Evolutionary conservation across 176 grass and related monocot species (phyloP).

Genomic region (Pharus latifolius): DNA sequence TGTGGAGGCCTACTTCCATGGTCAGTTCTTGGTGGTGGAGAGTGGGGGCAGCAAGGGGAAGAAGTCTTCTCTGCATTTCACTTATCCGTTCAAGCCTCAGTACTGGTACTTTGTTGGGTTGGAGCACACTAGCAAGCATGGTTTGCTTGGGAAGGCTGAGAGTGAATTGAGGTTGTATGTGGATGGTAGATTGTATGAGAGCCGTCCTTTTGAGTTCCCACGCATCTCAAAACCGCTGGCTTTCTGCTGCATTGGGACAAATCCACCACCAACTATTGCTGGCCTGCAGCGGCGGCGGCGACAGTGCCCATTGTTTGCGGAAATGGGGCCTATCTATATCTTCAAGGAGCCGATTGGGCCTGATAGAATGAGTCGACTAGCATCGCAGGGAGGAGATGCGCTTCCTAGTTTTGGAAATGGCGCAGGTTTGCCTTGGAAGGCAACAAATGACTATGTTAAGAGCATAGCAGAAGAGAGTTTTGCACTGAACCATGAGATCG

Average conservation of each 20-base stretch:
- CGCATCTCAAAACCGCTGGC: constrained; percentile 86
- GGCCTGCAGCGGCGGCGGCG: constrained; percentile 73
- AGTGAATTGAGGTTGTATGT: constrained; percentile 91
- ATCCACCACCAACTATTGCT: constrained; percentile 94
- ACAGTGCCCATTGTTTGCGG: constrained; percentile 89
- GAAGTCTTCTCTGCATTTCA: constrained; percentile 96
- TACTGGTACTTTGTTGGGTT: constrained; percentile 93
- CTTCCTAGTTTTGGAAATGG: constrained; percentile 88
- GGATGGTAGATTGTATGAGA: constrained; percentile 76
- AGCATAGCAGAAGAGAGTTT: constrained; percentile 56
- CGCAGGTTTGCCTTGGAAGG: constrained; percentile 83
- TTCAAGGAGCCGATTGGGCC: constrained; percentile 92
- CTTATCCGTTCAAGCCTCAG: constrained; percentile 80
- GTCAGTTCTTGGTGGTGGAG: constrained; percentile 94
- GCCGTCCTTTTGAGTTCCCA: constrained; percentile 79
- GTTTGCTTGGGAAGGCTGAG: constrained; percentile 84
- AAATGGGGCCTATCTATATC: constrained; percentile 97
- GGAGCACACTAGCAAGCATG: constrained; percentile 81
- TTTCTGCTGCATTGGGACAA: constrained; percentile 93
- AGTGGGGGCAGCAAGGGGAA: constrained; percentile 66
- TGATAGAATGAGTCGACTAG: constrained; percentile 66
- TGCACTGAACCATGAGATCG: constrained; percentile 60
- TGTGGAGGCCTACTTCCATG: constrained; percentile 95
- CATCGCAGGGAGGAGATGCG: constrained; percentile 63
- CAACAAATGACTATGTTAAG: constrained; percentile 53